Evolutionary conservation across 208 protist genomes (phyloP).

Genomic region (Leishmania turanica): DNA sequence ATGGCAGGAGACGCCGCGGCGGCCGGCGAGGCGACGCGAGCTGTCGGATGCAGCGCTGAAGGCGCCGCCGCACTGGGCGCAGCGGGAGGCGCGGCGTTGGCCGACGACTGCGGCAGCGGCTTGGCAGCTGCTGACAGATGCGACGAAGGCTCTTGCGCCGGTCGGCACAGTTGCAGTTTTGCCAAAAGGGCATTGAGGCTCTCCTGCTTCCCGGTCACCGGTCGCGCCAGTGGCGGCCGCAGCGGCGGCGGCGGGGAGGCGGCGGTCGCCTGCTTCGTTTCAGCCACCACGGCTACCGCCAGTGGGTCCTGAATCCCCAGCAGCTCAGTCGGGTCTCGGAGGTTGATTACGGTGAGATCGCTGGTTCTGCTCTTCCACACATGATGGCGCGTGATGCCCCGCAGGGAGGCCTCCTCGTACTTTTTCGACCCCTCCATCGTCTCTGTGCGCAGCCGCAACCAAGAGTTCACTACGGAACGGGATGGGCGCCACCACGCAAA

Average conservation of each 20-base stretch:
- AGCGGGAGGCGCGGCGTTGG: background rate
- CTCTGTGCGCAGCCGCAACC: slow-evolving; percentile 3
- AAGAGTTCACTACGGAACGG: background rate
- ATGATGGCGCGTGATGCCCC: slow-evolving; percentile 35
- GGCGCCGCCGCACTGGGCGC: background rate
- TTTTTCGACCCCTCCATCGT: slow-evolving; percentile 26
- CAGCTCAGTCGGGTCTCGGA: slow-evolving; percentile 54
- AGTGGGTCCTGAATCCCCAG: slow-evolving; percentile 22
- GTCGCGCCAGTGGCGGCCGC: slow-evolving; percentile 7
- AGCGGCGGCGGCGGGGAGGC: slow-evolving; percentile 1
- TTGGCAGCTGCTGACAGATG: background rate
- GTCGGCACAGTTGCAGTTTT: slow-evolving; percentile 33
- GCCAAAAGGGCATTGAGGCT: slow-evolving; percentile 43
- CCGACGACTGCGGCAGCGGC: background rate
- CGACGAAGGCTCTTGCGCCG: slow-evolving; percentile 5
- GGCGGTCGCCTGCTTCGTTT: slow-evolving; percentile 6
- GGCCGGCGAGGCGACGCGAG: background rate
- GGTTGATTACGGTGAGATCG: slow-evolving; percentile 73
- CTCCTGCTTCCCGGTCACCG: slow-evolving; percentile 23
- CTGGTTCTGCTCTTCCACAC: slow-evolving; percentile 68
- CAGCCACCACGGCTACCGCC: background rate
- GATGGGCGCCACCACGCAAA: background rate
- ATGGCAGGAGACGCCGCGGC: background rate
- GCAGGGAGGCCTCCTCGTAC: slow-evolving; percentile 21
- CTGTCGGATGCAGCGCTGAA: background rate